phyloP scores from a whole-genome alignment of 805 yeast genomes.

The Saccharomycopsis sp. region DNA sequence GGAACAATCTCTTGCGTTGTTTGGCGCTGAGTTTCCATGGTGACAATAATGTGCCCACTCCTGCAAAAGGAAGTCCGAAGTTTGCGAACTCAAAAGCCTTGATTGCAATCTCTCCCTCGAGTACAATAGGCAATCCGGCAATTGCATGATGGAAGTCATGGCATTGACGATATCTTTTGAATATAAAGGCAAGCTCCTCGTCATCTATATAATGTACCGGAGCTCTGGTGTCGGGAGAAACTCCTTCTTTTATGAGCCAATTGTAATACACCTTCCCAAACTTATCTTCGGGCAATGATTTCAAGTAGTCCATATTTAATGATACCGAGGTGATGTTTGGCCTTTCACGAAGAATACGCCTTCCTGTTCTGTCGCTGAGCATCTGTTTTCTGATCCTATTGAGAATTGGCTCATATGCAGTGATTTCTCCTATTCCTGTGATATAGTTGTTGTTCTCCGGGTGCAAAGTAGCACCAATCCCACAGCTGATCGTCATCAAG shows the following conservation, averaged over 20 bases:
- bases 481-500: slow-evolving; percentile 63
- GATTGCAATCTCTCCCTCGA: slow-evolving; percentile 95
- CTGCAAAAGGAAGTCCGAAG: slow-evolving; percentile 92
- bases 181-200: slow-evolving; percentile 86
- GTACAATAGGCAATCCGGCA: slow-evolving; percentile 79
- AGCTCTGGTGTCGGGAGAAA: slow-evolving; percentile 88
- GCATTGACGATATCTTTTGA: slow-evolving; percentile 90
- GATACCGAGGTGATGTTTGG: slow-evolving; percentile 78
- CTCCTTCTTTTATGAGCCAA: slow-evolving; percentile 84
- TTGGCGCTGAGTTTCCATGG: slow-evolving; percentile 65
- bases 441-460: slow-evolving; percentile 73
- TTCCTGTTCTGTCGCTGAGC: slow-evolving; percentile 70
- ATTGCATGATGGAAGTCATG: slow-evolving; percentile 95
- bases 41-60: slow-evolving; percentile 84
- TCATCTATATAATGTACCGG: slow-evolving; percentile 84
- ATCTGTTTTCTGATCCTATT: slow-evolving; percentile 57
- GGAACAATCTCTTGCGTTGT: slow-evolving; percentile 57
- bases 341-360: slow-evolving; percentile 67
- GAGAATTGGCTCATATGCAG: slow-evolving; percentile 69
- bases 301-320: slow-evolving; percentile 55
- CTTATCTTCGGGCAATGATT: slow-evolving; percentile 56
- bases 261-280: slow-evolving; percentile 73
- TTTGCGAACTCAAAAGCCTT: slow-evolving; percentile 90
- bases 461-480: slow-evolving; percentile 68
- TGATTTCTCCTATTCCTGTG: slow-evolving; percentile 83